These are phyloP conservation scores for Colletotrichum salicis DNA, from an alignment of 2,329 filamentous ascomycete species.

Conservation along the genomic window DNA sequence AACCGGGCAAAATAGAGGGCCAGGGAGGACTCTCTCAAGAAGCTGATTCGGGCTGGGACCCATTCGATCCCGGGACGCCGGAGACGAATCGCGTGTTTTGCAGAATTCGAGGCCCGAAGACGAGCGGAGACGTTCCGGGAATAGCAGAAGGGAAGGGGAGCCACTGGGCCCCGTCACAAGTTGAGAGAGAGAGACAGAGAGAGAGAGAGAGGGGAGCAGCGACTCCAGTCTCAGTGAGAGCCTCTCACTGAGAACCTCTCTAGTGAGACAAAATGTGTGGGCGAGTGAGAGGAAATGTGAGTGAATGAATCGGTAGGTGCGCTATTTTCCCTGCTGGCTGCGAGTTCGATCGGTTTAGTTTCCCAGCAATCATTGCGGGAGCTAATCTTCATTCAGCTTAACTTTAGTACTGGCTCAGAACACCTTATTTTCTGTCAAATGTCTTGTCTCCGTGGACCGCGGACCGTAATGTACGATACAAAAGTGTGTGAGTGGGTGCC, in stretches of 20 bases:
- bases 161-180: background rate
- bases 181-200: background rate
- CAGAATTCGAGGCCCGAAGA: constrained; percentile 15
- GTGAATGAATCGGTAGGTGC: background rate
- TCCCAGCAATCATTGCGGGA: background rate
- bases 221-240: background rate
- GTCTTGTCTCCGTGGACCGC: background rate
- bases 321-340: constrained; percentile 12
- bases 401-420: background rate
- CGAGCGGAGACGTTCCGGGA: constrained; percentile 25
- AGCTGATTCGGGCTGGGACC: background rate
- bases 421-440: constrained; percentile 8
- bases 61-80: constrained; percentile 20
- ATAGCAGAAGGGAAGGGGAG: constrained; percentile 5
- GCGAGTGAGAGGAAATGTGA: background rate
- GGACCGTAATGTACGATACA: background rate
- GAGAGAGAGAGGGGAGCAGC: background rate
- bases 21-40: background rate
- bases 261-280: background rate
- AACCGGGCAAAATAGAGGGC: background rate
- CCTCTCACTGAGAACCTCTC: background rate
- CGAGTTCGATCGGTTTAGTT: background rate
- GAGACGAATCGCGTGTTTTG: constrained; percentile 24
- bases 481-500: background rate
- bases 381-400: background rate